Evolutionary conservation across 1,284 basidiomycete genomes (phyloP).

Genomic region (Malassezia psittaci): DNA sequence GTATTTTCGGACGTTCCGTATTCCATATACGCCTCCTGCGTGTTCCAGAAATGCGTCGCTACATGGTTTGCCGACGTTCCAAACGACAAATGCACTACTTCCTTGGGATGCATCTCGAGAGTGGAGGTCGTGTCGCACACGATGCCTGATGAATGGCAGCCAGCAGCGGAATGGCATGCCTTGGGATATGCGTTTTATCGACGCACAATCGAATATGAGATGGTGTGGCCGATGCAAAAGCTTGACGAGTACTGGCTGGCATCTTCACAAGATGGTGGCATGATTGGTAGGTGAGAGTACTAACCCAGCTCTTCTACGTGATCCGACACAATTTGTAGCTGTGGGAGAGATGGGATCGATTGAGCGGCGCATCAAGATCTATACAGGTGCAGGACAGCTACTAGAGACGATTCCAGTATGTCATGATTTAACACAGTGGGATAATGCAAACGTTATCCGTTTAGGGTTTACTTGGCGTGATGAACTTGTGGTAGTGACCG

Average conservation of each 20-base stretch:
- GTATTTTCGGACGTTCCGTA: slow-evolving; percentile 6
- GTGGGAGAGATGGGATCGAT: slow-evolving; percentile 59
- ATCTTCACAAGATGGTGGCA: slow-evolving; percentile 74
- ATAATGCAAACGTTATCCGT: slow-evolving; percentile 61
- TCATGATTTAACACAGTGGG: slow-evolving; percentile 53
- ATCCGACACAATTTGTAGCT: slow-evolving; percentile 68
- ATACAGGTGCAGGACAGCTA: slow-evolving; percentile 51
- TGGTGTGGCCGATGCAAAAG: slow-evolving; percentile 67
- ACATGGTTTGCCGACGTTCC: slow-evolving; percentile 39
- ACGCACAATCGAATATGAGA: slow-evolving; percentile 70
- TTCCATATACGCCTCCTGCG: slow-evolving; percentile 39
- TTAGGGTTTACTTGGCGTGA: slow-evolving; percentile 76
- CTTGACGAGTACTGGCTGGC: slow-evolving; percentile 70
- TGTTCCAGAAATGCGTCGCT: slow-evolving; percentile 43
- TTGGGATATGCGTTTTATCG: slow-evolving; percentile 50
- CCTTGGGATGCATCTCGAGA: slow-evolving; percentile 20
- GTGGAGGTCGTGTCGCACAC: slow-evolving; percentile 2
- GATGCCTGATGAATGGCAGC: slow-evolving; percentile 7
- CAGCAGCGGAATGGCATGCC: slow-evolving; percentile 30
- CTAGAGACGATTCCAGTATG: slow-evolving; percentile 50
- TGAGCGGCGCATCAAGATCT: slow-evolving; percentile 57
- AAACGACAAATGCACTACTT: slow-evolving; percentile 41
- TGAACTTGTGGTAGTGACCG: slow-evolving; percentile 71
- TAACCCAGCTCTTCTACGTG: slow-evolving; percentile 68
- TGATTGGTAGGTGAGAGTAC: slow-evolving; percentile 58